phyloP scores from a whole-genome alignment of 1,284 basidiomycete genomes.

The Rhizopogon parksii region DNA sequence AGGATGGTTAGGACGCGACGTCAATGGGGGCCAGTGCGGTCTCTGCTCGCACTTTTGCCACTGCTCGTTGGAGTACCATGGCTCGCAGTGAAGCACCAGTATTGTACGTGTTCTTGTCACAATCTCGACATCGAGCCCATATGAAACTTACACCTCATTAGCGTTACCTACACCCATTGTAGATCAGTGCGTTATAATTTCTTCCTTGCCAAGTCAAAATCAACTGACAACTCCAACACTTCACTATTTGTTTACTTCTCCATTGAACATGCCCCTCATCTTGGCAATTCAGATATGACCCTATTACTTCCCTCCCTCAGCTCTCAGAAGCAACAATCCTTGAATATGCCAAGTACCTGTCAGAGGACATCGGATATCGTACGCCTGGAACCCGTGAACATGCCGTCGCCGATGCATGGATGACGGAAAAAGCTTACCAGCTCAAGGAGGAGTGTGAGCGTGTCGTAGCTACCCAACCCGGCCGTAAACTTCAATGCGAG shows the following conservation, averaged over 20 bases:
- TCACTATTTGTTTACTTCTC: background rate
- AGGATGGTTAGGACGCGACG: constrained; percentile 4
- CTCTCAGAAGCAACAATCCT: constrained; percentile 67
- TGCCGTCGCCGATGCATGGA: constrained; percentile 79
- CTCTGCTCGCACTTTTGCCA: constrained; percentile 39
- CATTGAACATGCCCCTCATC: background rate
- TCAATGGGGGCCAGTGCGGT: constrained; percentile 39
- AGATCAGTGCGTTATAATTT: constrained; percentile 28
- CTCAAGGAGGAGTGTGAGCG: constrained; percentile 58
- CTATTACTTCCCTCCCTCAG: constrained; percentile 53
- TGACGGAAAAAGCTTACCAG: constrained; percentile 59
- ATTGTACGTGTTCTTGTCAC: constrained; percentile 30
- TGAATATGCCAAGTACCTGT: constrained; percentile 54
- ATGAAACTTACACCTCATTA: constrained; percentile 15
- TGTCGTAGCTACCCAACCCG: constrained; percentile 37
- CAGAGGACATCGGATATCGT: constrained; percentile 85
- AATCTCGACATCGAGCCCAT: background rate
- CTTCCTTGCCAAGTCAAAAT: background rate
- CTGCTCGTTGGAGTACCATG: constrained; percentile 38
- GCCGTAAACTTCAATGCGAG: constrained; percentile 72
- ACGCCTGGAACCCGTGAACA: constrained; percentile 91
- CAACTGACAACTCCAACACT: background rate
- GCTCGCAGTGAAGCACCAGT: constrained; percentile 38
- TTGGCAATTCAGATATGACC: constrained; percentile 37
- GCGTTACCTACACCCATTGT: constrained; percentile 35